Evolutionary conservation across 768 basidiomycete genomes (phyloP), one percentile per base, ranked within the genome.

Genomic region (Rhodotorula babjevae): DNA sequence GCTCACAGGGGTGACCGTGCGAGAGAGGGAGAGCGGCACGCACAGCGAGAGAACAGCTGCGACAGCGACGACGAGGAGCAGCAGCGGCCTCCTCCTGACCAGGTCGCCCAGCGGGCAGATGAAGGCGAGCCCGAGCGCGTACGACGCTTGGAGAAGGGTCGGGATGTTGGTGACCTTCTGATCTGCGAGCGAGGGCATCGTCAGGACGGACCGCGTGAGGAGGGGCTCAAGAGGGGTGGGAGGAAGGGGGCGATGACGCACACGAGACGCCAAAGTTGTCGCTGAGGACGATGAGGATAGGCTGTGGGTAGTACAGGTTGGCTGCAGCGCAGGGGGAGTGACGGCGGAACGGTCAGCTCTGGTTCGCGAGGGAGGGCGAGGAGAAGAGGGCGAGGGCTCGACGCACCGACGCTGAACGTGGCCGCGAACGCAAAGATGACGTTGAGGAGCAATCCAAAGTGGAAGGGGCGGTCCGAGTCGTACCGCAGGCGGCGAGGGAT

Each of bases 91-190:
- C 49, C 92, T 83, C 29, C 89, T 88, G 42, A 92, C 85, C 31
- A 93, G 85, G 79, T 95, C 92, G 15, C 93, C 92, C 0, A 92
- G 83, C 2, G 93, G 92, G 1, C 89, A 86, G 65, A 94, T 86
- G 55, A 93, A 80, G 6, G 93, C 80, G 14, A 92, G 84, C 2
- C 90, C 90, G 15, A 82, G 82, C 3, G 88, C 89, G 79, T 91
- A 92, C 56, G 90, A 77, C 15, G 78, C 78, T 73, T 83, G 82
- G 23, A 78, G 77, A 25, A 83, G 74, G 0, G 81, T 82, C 9
- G 82, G 81, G 23, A 82, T 80, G 29, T 75, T 59, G 40, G 69
- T 65, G n/a, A 68, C 62, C n/a, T 56, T 49, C 23, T 64, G 50
- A 25, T 63, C 63, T 63, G 63, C 52, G 25, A 36, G 9, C 36